Evolutionary conservation across 345 rosid genomes (phyloP), one percentile per base, ranked within the genome.

Genomic region (Eucalyptus cloeziana): DNA sequence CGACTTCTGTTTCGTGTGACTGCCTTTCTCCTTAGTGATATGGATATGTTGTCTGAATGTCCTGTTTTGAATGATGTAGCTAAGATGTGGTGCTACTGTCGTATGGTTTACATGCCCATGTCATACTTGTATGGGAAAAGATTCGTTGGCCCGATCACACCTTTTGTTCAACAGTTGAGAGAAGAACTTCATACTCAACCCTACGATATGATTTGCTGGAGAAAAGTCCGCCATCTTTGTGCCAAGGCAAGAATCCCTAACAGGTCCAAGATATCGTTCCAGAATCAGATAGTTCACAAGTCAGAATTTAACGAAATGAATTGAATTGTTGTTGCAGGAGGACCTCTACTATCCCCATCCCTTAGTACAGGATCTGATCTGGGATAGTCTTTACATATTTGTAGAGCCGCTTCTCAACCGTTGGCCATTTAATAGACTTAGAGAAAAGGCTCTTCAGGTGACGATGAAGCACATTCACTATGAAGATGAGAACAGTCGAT

Each of bases 331-430:
- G 27, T 24, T 71, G 9, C 88, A 92, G 93, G 94, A 94, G 87
- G 95, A 94, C 58, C 45, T 92, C 37, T 92, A 91, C 56, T 91
- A 91, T 91, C 94, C 94, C 30, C 93, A 89, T 89, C 92, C 93
- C 52, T 81, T 89, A 86, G 45, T 92, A 83, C 95, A 95, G 85
- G 92, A 92, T 33, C 8, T 91, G 47, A 16, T 94, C 27, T 93
- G 94, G 95, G 92, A 91, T 30, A 86, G 92, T 62, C 86, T 92
- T n/a, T 91, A 92, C 49, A 69, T 88, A 49, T 17, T 67, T 17
- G 87, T 88, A 4, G 95, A 94, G 79, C 95, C 94, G 37, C 86
- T 94, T 64, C 92, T 93, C 47, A 89, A 22, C 50, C 88, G 91
- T 50, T 94, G 95, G 95, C 94, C 94, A 13, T 58, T 94, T 2